Evolutionary conservation across 352 stramenopile species (phyloP), one percentile per base, ranked within the genome.

Genomic region (Pythium insidiosum): DNA sequence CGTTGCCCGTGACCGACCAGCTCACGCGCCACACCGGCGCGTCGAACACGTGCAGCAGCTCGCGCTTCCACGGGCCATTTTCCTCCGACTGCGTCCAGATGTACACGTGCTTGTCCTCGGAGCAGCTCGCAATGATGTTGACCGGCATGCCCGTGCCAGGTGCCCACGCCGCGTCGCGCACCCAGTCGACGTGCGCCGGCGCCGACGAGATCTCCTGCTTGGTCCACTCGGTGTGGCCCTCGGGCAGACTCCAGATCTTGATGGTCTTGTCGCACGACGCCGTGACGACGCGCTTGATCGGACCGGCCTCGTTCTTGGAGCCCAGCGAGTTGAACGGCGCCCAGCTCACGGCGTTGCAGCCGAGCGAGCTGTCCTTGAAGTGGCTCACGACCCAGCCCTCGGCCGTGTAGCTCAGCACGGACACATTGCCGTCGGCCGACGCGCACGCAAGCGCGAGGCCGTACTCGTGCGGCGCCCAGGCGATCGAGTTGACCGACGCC

Each of bases 1-100:
- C 90, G 60, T 98, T 98, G 40, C 95, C 97, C 19, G 95, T 99
- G 47, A 98, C 73, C 38, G 84, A 98, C 97, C 97, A 99, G 76
- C 87, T 98, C 39, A 99, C 85, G 61, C 95, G 90, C 97, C 97
- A 99, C 38, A 99, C 95, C 0, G 96, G 93, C 33, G 89, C 88
- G 34, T 98, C 84, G 56, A 98, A 99, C 29, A 71, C 87, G 52
- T 98, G 75, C 53, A 99, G 73, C 43, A 97, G 54, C 29, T 89
- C 87, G 36, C 88, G 77, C 60, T 88, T 96, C 95, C 95, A 98
- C 26, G 56, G 57, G 13, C 56, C 66, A 44, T 80, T 61, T 38
- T 73, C 70, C 13, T 70, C 73, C 23, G 51, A 73, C 65, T 97
- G 87, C 38, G 89, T 97, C 96, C 96, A 99, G 61, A 99, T 95